phyloP scores from a whole-genome alignment of 106 monocot species.

The Cymbidium sinense region DNA sequence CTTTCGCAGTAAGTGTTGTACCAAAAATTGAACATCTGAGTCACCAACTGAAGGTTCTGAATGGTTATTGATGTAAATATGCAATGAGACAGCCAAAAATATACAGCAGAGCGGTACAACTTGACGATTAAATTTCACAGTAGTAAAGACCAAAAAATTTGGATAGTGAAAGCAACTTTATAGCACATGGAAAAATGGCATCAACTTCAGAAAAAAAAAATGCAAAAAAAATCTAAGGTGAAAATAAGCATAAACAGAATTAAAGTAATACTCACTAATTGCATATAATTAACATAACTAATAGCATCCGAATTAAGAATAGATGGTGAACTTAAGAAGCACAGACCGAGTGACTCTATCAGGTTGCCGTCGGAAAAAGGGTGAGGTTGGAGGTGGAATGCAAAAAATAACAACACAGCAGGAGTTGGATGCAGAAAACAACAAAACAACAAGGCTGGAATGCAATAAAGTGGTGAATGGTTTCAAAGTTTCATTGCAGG shows the following conservation, averaged over 20 bases:
- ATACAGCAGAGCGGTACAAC: neutral
- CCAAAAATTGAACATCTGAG: conserved; percentile 38
- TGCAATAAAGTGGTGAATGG: no score
- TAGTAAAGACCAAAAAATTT: neutral
- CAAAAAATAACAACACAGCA: no score
- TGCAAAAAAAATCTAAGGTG: no score
- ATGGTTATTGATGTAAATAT: neutral
- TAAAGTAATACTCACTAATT: neutral
- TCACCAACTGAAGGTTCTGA: conserved; percentile 27
- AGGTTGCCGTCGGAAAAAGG: no score
- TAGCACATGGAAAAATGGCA: neutral
- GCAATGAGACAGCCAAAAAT: neutral
- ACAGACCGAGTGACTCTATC: no score
- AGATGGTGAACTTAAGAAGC: no score
- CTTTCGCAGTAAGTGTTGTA: conserved; percentile 78
- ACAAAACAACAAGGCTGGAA: no score
- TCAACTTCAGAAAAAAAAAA: no score
- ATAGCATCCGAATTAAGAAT: neutral
- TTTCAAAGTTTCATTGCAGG: no score
- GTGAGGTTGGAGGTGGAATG: no score
- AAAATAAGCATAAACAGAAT: no score
- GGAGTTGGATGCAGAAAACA: no score
- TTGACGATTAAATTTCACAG: neutral
- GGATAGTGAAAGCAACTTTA: neutral
- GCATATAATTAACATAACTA: neutral